Evolutionary conservation across 495 filamentous ascomycete species (phyloP), one percentile per base, ranked within the genome.

Genomic region (Trichocladium antarcticum): DNA sequence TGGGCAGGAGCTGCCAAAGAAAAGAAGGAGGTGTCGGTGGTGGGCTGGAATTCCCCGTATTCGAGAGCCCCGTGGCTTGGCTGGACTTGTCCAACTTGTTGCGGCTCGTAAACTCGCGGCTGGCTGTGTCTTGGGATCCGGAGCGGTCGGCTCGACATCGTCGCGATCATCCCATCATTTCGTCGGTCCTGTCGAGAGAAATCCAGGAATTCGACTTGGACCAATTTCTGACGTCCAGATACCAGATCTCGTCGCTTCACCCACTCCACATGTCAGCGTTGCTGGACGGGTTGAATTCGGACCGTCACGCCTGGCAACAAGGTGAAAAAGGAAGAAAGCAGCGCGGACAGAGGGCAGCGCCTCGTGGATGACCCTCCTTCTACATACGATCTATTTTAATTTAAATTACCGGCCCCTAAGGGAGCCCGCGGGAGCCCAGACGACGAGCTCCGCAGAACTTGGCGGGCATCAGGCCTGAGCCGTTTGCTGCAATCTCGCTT

Each of bases 81-180:
- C 44, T 49, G 47, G 51, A 45, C 38, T 41, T 47, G 31, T 35
- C 34, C n/a, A n/a, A n/a, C n/a, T n/a, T n/a, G n/a, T n/a, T n/a
- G n/a, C 47, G 52, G 49, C 56, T 57, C 55, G 60, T 57, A 56
- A 56, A 47, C 39, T 53, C 43, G 49, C 45, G 37, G 56, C 36
- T 32, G 53, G 42, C 35, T 51, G 43, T 45, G 56, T 36, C 21
- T 45, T 39, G 39, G 42, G 38, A 32, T 53, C 49, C 48, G 42
- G 56, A 50, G 54, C 58, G 55, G 50, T 55, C 49, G 54, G 58
- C 50, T 61, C 51, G 50, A 52, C 59, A 59, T 62, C 27, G 51
- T 56, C 44, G 46, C 54, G 32, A 38, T 58, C 53, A 58, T 51
- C 54, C 46, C 54, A 59, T 55, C 54, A 55, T 53, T 37, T 37